Conservation (phyloP, 2,329 filamentous ascomycete genomes). For the Pseudogymnoascus sp. region DNA sequence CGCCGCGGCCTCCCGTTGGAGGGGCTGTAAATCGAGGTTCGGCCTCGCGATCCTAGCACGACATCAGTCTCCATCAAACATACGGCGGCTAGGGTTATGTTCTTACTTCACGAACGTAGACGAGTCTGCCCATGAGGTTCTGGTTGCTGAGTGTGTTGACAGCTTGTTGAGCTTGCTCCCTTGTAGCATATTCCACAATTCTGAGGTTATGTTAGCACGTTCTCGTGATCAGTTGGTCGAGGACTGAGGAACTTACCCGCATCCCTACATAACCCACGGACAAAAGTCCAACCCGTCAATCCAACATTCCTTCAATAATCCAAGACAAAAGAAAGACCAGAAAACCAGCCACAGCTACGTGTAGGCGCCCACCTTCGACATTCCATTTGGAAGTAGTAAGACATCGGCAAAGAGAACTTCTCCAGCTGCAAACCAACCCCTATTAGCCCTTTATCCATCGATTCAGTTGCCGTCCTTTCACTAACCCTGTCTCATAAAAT, state of each 20-base stretch:
- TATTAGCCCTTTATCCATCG: conserved; percentile 32
- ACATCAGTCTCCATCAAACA: conserved; percentile 18
- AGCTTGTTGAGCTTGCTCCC: conserved; percentile 96
- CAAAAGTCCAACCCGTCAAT: conserved; percentile 97
- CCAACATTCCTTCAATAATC: conserved; percentile 79
- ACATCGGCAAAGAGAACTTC: conserved; percentile 99
- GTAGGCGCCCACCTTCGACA: conserved; percentile 99
- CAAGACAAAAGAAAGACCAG: conserved; percentile 51
- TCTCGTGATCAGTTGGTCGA: conserved; percentile 8
- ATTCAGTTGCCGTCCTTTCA: conserved; percentile 19
- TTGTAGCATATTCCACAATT: conserved; percentile 99
- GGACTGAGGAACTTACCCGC: conserved; percentile 68
- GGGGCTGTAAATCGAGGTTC: conserved; percentile 91
- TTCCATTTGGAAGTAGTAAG: conserved; percentile 98
- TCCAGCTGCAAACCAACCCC: conserved; percentile 58
- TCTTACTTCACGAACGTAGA: conserved; percentile 93
- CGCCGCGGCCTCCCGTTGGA: conserved; percentile 53
- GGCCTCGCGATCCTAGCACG: conserved; percentile 79
- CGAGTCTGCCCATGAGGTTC: conserved; percentile 94
- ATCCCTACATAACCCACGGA: conserved; percentile 94
- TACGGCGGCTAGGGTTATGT: not conserved
- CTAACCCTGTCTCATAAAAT: conserved; percentile 99
- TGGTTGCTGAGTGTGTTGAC: conserved; percentile 98
- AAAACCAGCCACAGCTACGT: conserved; percentile 81
- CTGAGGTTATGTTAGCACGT: conserved; percentile 37